A percentile compares a stretch with the other conserved stretches of the same genome.
Conservation (phyloP, 352 stramenopile genomes). For the Phytopythium sindhum region DNA sequence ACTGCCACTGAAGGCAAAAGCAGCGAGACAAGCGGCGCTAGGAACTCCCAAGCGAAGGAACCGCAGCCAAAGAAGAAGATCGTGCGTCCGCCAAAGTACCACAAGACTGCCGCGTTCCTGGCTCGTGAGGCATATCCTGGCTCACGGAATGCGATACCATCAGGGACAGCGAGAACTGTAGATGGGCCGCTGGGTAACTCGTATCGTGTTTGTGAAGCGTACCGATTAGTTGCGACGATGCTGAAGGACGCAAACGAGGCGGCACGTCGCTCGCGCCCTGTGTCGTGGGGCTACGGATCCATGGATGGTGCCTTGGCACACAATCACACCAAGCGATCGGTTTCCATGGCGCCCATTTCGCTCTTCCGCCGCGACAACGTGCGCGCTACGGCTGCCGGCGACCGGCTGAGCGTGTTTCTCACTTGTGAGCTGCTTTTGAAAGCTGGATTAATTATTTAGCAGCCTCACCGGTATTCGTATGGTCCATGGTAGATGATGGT, state of each 20-base stretch:
- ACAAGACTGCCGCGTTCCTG: constrained; percentile 41
- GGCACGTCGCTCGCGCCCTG: constrained; percentile 21
- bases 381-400: constrained; percentile 40
- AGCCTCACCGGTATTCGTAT: background rate
- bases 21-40: background rate
- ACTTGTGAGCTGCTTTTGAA: constrained; percentile 19
- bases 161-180: background rate
- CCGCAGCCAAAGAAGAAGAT: constrained; percentile 25
- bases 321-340: constrained; percentile 21
- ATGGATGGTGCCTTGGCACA: constrained; percentile 45
- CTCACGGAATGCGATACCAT: background rate
- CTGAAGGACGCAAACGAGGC: constrained; percentile 21
- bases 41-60: background rate
- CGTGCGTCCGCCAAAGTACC: constrained; percentile 33
- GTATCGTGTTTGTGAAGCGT: constrained; percentile 24
- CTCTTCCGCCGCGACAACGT: constrained; percentile 35
- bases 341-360: constrained; percentile 28
- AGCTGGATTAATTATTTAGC: no score
- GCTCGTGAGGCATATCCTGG: constrained; percentile 27
- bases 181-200: background rate
- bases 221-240: constrained; percentile 42
- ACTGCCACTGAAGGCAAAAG: background rate
- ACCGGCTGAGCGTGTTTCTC: constrained; percentile 63
- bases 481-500: constrained; percentile 19
- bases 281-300: constrained; percentile 57